Percentiles rank a stretch among this genome's conserved stretches.
phyloP scores from a whole-genome alignment of 306 rosid genomes.

The Rosa multiflora region DNA sequence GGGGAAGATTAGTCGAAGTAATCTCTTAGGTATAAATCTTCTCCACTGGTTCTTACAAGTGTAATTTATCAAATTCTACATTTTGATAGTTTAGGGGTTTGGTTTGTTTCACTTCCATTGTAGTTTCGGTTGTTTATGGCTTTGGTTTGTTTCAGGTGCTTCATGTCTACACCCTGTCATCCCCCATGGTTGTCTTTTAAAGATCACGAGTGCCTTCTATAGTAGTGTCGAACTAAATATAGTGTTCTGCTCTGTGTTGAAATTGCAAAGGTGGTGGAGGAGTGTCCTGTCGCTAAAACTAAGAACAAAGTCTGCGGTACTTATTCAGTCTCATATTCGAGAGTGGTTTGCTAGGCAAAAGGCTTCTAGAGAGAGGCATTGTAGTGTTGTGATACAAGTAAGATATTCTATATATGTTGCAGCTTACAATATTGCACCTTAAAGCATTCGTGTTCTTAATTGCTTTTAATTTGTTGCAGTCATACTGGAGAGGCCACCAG shows the following conservation, averaged over 20 bases:
- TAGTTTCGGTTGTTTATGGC: slow-evolving; percentile 9
- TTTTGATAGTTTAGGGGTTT: slow-evolving; percentile 2
- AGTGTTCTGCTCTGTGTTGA: slow-evolving; percentile 50
- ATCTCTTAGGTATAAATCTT: slow-evolving; percentile 55
- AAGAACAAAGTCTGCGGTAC: slow-evolving; percentile 50
- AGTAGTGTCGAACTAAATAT: slow-evolving; percentile 45
- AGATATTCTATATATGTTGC: slow-evolving; percentile 19
- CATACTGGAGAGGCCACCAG: slow-evolving; percentile 80
- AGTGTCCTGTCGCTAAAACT: slow-evolving; percentile 37
- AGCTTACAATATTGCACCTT: background rate
- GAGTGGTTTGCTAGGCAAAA: slow-evolving; percentile 63
- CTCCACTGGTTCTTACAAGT: background rate
- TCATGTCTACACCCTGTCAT: slow-evolving; percentile 31
- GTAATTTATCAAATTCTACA: slow-evolving; percentile 1
- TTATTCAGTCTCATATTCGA: slow-evolving; percentile 71
- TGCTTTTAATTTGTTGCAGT: slow-evolving; percentile 37
- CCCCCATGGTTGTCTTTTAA: slow-evolving; percentile 24
- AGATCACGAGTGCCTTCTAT: slow-evolving; percentile 28
- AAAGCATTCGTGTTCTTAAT: background rate
- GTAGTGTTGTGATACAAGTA: slow-evolving; percentile 68
- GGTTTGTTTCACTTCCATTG: slow-evolving; percentile 9
- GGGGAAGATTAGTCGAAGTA: slow-evolving; percentile 59
- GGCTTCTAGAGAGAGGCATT: slow-evolving; percentile 42
- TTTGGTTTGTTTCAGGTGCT: slow-evolving; percentile 37
- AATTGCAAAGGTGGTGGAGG: slow-evolving; percentile 91